A percentile compares a stretch with the other conserved stretches of the same genome.
Conservation (phyloP, 768 basidiomycete genomes). For the Tremella mesenterica region DNA sequence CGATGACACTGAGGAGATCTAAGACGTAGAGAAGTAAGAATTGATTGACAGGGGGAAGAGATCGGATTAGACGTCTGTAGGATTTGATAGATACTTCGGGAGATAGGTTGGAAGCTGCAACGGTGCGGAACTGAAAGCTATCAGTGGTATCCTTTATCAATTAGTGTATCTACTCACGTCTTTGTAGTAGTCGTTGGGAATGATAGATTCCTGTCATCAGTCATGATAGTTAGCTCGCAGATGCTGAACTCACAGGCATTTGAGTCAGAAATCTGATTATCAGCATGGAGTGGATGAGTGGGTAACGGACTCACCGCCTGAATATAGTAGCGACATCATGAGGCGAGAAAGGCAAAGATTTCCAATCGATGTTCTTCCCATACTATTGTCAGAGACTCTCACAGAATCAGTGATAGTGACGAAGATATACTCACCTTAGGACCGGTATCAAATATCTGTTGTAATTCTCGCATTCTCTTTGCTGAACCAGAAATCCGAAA, state of each 20-base stretch:
- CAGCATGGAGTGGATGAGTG: background rate
- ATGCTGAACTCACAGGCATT: slow-evolving; percentile 67
- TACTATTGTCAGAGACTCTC: slow-evolving; percentile 53
- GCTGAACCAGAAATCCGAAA: slow-evolving; percentile 94
- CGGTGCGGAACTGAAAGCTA: slow-evolving; percentile 31
- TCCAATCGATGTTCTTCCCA: slow-evolving; percentile 89
- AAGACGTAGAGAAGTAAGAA: slow-evolving; percentile 95
- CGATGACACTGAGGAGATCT: slow-evolving; percentile 89
- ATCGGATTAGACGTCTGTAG: slow-evolving; percentile 74
- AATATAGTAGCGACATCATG: slow-evolving; percentile 98
- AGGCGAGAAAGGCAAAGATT: slow-evolving; percentile 70
- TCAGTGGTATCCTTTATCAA: background rate
- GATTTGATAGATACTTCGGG: slow-evolving; percentile 51
- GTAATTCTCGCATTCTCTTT: slow-evolving; percentile 91
- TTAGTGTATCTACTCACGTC: slow-evolving; percentile 52
- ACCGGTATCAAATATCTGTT: slow-evolving; percentile 77
- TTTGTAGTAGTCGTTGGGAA: slow-evolving; percentile 82
- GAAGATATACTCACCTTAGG: slow-evolving; percentile 55
- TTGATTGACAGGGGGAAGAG: slow-evolving; percentile 80
- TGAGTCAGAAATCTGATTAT: slow-evolving; percentile 65
- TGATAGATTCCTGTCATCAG: slow-evolving; percentile 71
- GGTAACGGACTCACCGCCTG: slow-evolving; percentile 50
- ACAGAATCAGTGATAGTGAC: background rate
- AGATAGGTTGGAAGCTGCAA: slow-evolving; percentile 8
- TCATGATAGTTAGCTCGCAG: background rate